Evolutionary conservation across 192 early-diverging fungal species (phyloP), one percentile per base, ranked within the genome.

Genomic region (Mortierella antarctica): DNA sequence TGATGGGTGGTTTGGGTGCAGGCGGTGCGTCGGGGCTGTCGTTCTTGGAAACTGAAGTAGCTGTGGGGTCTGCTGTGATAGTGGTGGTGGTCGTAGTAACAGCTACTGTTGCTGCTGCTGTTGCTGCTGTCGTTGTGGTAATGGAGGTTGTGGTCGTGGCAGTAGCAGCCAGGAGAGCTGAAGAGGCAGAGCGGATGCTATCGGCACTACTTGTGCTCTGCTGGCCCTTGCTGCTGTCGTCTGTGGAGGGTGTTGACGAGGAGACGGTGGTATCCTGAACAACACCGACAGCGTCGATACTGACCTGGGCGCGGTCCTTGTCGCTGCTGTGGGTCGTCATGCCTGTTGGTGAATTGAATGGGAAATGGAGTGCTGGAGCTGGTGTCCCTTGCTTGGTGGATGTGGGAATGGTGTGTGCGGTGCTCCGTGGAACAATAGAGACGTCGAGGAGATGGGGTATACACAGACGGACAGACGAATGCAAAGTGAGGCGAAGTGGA

Each of bases 221-320:
- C 31, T 31, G 31, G 31, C 31, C 3, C 31, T 31, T 31, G 57
- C 23, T 52, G 49, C 51, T 49, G 18, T 4, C 13, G 61, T 13
- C 61, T 12, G 63, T 31, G 40, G 48, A 21, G 10, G 67, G n/a
- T 11, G 47, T 21, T 31, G 31, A 31, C 31, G 31, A 3, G 31
- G 31, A 31, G 31, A 31, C 31, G 21, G 40, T 7, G 55, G 58
- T 65, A 71, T 66, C 76, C 56, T 52, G 57, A 60, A 67, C 56
- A 5, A 68, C 39, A 64, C 74, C 53, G 54, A 52, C 74, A 51
- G 67, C 67, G 39, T 48, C 65, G 66, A 77, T 64, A 62, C 67
- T 70, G 62, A 78, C 62, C 31, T 51, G 59, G 58, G 41, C 56
- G 41, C 5, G 60, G 56, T 52, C 56, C 41, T 42, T 60, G 10